Evolutionary conservation across 352 stramenopile species (phyloP).

Genomic region (Pythium plurisporium): DNA sequence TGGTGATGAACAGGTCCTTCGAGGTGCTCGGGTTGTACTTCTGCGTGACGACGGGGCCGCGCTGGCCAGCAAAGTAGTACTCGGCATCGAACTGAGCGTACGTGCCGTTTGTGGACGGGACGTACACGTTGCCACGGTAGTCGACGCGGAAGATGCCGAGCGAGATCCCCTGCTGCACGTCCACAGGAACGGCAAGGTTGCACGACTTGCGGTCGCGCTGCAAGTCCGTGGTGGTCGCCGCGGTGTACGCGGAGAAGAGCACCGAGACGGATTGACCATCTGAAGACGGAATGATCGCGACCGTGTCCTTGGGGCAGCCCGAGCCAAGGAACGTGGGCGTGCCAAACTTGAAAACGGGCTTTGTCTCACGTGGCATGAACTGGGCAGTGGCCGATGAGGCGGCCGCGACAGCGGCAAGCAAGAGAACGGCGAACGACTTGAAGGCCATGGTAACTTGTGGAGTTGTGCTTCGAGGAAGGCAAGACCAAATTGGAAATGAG

Average conservation of each 20-base stretch:
- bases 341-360: constrained; percentile 18
- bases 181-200: constrained; percentile 36
- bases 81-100: constrained; percentile 47
- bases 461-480: no score
- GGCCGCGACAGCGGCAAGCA: background rate
- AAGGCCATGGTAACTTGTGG: background rate
- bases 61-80: constrained; percentile 52
- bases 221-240: constrained; percentile 24
- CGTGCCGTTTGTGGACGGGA: constrained; percentile 28
- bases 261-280: constrained; percentile 33
- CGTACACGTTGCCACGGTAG: constrained; percentile 41
- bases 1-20: constrained; percentile 41
- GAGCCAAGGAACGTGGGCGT: constrained; percentile 29
- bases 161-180: constrained; percentile 26
- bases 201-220: constrained; percentile 36
- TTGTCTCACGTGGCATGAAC: background rate
- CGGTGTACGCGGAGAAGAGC: constrained; percentile 31
- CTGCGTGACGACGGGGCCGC: constrained; percentile 27
- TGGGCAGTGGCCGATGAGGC: background rate
- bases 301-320: constrained; percentile 28
- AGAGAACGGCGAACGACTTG: background rate
- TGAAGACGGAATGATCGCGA: constrained; percentile 21
- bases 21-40: constrained; percentile 26
- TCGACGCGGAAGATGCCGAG: constrained; percentile 37
- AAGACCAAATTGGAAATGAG: constrained; percentile 1